Percentiles rank a stretch among this genome's conserved stretches.
Conservation (phyloP, 768 basidiomycete species). For the Pisolithus orientalis region DNA sequence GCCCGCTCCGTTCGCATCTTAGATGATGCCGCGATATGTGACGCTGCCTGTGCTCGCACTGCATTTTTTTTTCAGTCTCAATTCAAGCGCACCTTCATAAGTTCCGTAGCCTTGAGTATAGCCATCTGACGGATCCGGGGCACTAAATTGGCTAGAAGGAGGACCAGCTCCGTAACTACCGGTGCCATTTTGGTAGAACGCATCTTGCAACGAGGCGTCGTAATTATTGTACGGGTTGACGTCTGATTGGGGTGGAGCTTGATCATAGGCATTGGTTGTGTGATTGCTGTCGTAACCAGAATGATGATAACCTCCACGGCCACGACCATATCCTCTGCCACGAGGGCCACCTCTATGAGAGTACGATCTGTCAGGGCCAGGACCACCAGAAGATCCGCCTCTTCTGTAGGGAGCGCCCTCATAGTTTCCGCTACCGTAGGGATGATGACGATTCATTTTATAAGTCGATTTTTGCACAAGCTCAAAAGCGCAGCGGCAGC, state of each 20-base stretch:
- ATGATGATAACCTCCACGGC: constrained; percentile 48
- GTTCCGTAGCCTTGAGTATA: constrained; percentile 57
- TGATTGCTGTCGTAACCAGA: constrained; percentile 49
- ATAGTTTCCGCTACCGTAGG: constrained; percentile 61
- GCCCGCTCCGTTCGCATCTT: constrained; percentile 47
- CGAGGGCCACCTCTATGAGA: constrained; percentile 58
- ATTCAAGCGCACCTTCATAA: constrained; percentile 83
- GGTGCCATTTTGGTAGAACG: constrained; percentile 69
- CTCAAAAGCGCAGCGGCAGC: constrained; percentile 15
- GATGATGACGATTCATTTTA: constrained; percentile 87
- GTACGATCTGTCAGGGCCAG: constrained; percentile 65
- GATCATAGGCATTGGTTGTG: constrained; percentile 55
- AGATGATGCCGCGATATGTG: constrained; percentile 26
- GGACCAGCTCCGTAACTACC: constrained; percentile 47
- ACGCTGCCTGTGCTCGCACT: constrained; percentile 38
- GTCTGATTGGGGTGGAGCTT: constrained; percentile 56
- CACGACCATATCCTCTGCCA: constrained; percentile 46
- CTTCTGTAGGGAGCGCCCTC: constrained; percentile 53
- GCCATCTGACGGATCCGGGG: constrained; percentile 39
- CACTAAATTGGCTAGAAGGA: constrained; percentile 47
- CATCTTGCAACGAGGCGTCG: constrained; percentile 49
- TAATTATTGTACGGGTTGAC: constrained; percentile 66
- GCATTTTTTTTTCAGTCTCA: constrained; percentile 47
- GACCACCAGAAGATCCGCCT: constrained; percentile 59
- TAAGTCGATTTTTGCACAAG: constrained; percentile 16